Conservation (phyloP, 83 land plant genomes). For the Picea abies region DNA sequence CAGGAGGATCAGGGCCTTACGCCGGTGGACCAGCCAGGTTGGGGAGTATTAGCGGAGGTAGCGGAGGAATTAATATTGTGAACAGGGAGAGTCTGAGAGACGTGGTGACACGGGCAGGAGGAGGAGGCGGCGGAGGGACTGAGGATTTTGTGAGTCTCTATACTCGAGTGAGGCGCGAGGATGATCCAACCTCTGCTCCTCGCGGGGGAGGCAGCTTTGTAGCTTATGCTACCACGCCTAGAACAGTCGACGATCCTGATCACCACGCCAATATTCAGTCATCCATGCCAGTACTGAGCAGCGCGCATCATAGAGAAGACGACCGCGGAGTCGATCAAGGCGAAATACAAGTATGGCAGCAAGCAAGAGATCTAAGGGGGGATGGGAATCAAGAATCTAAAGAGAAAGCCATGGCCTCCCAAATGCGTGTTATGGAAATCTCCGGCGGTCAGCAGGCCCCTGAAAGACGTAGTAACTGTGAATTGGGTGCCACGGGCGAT, state of each 20-base stretch:
- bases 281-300: not conserved
- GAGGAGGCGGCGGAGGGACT: not conserved
- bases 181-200: constrained; percentile 2
- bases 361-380: not conserved
- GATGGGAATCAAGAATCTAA: not conserved
- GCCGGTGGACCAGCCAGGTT: not conserved
- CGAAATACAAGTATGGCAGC: constrained; percentile 10
- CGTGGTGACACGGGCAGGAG: constrained; percentile 1
- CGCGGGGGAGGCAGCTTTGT: constrained; percentile 15
- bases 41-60: not conserved
- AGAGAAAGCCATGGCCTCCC: constrained; percentile 7
- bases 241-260: not conserved
- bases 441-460: not conserved
- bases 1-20: not conserved
- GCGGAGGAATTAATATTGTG: constrained; percentile 6
- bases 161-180: constrained; percentile 1
- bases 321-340: constrained; percentile 6
- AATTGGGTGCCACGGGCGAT: constrained; percentile 7
- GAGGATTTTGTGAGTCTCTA: constrained; percentile 10
- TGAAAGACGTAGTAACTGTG: not conserved
- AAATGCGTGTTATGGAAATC: constrained; percentile 16
- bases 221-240: not conserved
- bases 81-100: constrained; percentile 9
- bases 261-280: not conserved
- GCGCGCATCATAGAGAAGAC: not conserved